phyloP scores from a whole-genome alignment of 495 filamentous ascomycete genomes.

The Podospora pseudopauciseta region DNA sequence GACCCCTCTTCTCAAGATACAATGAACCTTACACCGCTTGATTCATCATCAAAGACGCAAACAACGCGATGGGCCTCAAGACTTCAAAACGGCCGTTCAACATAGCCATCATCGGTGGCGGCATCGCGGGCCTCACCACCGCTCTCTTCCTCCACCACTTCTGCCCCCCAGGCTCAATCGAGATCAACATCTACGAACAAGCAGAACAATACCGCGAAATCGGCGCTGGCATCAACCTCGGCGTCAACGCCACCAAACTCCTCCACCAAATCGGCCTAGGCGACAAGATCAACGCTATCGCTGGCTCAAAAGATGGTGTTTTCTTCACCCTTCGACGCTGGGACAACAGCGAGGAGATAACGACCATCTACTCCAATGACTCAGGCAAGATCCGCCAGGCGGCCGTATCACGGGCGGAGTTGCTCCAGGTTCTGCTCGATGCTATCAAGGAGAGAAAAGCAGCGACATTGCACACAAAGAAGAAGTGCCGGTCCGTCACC shows the following conservation, averaged over 20 bases:
- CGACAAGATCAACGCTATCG: slow-evolving; percentile 27
- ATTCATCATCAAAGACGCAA: background rate
- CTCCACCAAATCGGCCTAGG: slow-evolving; percentile 24
- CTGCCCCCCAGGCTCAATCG: slow-evolving; percentile 20
- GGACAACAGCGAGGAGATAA: slow-evolving; percentile 32
- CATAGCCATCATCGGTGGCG: slow-evolving; percentile 34
- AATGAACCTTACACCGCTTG: too few relatives aligned
- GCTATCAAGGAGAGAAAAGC: slow-evolving; percentile 26
- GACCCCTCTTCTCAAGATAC: background rate
- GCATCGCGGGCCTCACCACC: slow-evolving; percentile 32
- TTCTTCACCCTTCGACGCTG: slow-evolving; percentile 36
- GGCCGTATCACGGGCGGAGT: slow-evolving; percentile 31
- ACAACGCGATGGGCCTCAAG: background rate
- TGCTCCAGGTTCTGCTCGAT: slow-evolving; percentile 28
- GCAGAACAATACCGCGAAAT: slow-evolving; percentile 32
- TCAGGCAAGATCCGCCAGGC: slow-evolving; percentile 22
- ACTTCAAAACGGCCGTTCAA: slow-evolving; percentile 18
- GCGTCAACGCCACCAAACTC: slow-evolving; percentile 49
- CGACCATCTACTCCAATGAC: slow-evolving; percentile 30
- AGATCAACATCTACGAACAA: slow-evolving; percentile 31
- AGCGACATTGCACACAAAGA: slow-evolving; percentile 32
- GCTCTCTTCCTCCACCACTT: slow-evolving; percentile 34
- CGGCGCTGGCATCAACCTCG: slow-evolving; percentile 41
- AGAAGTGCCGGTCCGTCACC: slow-evolving; percentile 13
- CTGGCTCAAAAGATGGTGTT: slow-evolving; percentile 31